Evolutionary conservation across 345 rosid species (phyloP), one percentile per base, ranked within the genome.

Genomic region (Anastatica hierochuntica): DNA sequence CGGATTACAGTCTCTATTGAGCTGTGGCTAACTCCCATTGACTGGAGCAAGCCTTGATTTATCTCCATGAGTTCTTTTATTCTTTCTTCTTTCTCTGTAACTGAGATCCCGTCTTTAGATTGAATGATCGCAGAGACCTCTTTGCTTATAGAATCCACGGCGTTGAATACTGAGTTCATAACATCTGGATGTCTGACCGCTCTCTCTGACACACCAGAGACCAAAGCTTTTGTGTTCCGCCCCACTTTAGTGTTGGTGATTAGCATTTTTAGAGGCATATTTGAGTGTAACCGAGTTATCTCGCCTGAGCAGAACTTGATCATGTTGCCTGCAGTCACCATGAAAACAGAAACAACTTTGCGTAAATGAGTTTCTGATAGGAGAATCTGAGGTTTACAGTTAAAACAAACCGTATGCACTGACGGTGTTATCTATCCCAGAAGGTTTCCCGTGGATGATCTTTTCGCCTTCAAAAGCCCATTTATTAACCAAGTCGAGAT

Each of bases 401-500:
- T 42, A 55, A 77, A 72, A 85, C 97, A 46, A 77, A 94, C 99
- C 99, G 41, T 75, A 88, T 55, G 94, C 70, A 83, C 99, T 92
- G 60, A 88, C 95, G 8, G 99, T 79, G 69, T 88, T 92, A 82
- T 92, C 99, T 5, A 92, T 81, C 46, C 99, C 97, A 14, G 97
- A 92, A 27, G 99, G 99, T 67, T 64, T 83, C 65, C 99, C 99
- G 60, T 88, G 97, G 60, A 92, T 74, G 63, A 88, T 73, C 74
- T 79, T 92, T 69, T 92, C 99, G 5, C 97, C 97, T 80, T 83
- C 94, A 30, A 81, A 85, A 49, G 99, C 99, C 98, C 99, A 92
- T 70, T 69, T 79, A 63, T 88, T 92, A 64, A 92, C 50, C 69
- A 85, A 72, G 9, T 81, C 90, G 11, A 83, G 82, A 9, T 76